Conservation (phyloP, 23 red algal genomes). For the Gracilaria gracilis region DNA sequence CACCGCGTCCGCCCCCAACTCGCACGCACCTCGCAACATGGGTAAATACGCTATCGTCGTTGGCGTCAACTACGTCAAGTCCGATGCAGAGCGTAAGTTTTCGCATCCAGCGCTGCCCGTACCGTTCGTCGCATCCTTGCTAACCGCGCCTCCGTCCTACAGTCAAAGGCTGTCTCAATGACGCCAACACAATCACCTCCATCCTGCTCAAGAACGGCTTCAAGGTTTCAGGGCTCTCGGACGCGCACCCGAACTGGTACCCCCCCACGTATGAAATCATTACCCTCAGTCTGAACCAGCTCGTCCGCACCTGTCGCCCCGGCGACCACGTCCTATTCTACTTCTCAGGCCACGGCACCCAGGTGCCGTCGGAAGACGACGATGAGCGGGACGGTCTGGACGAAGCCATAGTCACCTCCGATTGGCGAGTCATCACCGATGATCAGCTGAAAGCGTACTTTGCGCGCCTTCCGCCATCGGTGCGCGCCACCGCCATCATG, state of each 20-base stretch:
- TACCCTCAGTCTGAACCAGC: not conserved
- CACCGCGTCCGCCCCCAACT: too few species aligned
- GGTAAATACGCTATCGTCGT: conserved; percentile 1
- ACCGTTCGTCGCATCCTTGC: not conserved
- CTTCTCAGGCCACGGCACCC: conserved; percentile 57
- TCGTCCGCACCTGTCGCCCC: not conserved
- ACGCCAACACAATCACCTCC: not conserved
- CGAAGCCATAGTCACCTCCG: conserved; percentile 39
- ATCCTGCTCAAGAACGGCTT: conserved; percentile 4
- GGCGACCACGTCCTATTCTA: conserved; percentile 46
- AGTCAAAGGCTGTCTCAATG: conserved; percentile 25
- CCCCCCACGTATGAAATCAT: not conserved
- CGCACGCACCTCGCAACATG: too few species aligned
- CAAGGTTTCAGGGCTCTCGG: conserved; percentile 6
- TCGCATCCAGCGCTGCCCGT: not conserved
- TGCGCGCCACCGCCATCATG: conserved; percentile 45
- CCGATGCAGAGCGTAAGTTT: not conserved
- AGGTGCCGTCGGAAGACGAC: not conserved
- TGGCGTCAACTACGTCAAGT: not conserved
- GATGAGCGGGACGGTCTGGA: conserved; percentile 45
- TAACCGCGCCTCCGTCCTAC: not conserved
- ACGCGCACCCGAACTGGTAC: not conserved
- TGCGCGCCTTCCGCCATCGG: conserved; percentile 12
- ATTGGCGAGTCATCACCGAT: conserved; percentile 39
- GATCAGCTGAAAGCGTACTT: conserved; percentile 13